phyloP scores from a whole-genome alignment of 306 rosid species.

The Fragaria vesca region DNA sequence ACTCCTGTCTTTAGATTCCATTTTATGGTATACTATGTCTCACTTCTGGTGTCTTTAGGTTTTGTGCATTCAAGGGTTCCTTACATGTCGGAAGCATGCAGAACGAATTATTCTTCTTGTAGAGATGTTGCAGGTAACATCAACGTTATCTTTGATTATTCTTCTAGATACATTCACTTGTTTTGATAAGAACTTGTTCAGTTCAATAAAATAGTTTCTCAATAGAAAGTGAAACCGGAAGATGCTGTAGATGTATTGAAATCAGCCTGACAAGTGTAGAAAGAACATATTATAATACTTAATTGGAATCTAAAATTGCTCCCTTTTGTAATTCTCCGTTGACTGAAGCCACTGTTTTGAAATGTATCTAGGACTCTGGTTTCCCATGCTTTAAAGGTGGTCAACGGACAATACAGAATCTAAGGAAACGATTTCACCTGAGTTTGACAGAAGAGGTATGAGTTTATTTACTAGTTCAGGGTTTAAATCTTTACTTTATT shows the following conservation, averaged over 20 bases:
- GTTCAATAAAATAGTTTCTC: background rate
- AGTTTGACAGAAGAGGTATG: slow-evolving; percentile 96
- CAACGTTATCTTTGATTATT: slow-evolving; percentile 1
- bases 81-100: slow-evolving; percentile 99
- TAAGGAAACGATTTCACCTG: slow-evolving; percentile 90
- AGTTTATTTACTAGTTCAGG: slow-evolving; percentile 4
- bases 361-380: slow-evolving; percentile 76
- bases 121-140: slow-evolving; percentile 96
- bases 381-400: slow-evolving; percentile 99
- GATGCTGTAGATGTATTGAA: background rate
- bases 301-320: background rate
- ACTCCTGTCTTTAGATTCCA: slow-evolving; percentile 15
- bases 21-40: slow-evolving; percentile 11
- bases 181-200: background rate
- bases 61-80: slow-evolving; percentile 99
- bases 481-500: slow-evolving; percentile 1
- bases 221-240: background rate
- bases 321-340: slow-evolving; percentile 5
- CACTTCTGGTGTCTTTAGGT: slow-evolving; percentile 55
- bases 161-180: background rate
- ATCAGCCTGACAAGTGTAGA: background rate
- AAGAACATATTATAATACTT: background rate
- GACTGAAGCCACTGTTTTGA: slow-evolving; percentile 24
- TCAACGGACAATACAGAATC: slow-evolving; percentile 88
- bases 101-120: slow-evolving; percentile 98